phyloP scores from a whole-genome alignment of 768 basidiomycete species.

The Russula sp. region DNA sequence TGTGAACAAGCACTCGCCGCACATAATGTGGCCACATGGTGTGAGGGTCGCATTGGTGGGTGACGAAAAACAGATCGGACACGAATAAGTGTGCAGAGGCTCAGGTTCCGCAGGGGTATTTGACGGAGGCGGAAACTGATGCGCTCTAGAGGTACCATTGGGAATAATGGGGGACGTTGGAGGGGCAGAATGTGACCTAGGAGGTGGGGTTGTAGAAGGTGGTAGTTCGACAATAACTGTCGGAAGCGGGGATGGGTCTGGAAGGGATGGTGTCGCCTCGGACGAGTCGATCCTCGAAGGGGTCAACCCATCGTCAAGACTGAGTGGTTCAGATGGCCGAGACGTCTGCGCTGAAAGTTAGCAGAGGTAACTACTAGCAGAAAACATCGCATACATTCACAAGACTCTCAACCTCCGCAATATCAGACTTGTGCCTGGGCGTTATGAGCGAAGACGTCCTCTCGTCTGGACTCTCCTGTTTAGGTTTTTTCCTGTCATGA shows the following conservation, averaged over 20 bases:
- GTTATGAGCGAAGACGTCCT: not conserved
- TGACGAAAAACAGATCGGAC: conserved; percentile 30
- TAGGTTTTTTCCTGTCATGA: conserved; percentile 9
- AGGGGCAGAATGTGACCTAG: conserved; percentile 17
- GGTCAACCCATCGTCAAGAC: not conserved
- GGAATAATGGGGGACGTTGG: conserved; percentile 13
- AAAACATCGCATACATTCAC: not conserved
- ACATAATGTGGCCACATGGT: conserved; percentile 31
- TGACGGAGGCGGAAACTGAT: not conserved
- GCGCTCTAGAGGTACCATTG: not conserved
- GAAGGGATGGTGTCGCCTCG: not conserved
- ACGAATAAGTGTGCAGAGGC: conserved; percentile 27
- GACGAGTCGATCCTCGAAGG: not conserved
- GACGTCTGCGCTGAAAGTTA: conserved; percentile 8
- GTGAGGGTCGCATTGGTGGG: conserved; percentile 30
- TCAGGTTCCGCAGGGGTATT: conserved; percentile 17
- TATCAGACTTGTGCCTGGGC: not conserved
- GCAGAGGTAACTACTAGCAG: not conserved
- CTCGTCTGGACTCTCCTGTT: not conserved
- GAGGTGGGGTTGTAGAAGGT: conserved; percentile 11
- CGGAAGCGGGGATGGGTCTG: not conserved
- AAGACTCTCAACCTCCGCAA: not conserved
- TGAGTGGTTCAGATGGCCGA: conserved; percentile 2
- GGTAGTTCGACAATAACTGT: not conserved
- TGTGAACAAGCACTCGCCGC: conserved; percentile 31